A percentile compares a stretch with the other conserved stretches of the same genome.
These are phyloP conservation scores for Neopestalotiopsis clavispora DNA, from an alignment of 2,329 filamentous ascomycete genomes.

Conservation along the genomic window DNA sequence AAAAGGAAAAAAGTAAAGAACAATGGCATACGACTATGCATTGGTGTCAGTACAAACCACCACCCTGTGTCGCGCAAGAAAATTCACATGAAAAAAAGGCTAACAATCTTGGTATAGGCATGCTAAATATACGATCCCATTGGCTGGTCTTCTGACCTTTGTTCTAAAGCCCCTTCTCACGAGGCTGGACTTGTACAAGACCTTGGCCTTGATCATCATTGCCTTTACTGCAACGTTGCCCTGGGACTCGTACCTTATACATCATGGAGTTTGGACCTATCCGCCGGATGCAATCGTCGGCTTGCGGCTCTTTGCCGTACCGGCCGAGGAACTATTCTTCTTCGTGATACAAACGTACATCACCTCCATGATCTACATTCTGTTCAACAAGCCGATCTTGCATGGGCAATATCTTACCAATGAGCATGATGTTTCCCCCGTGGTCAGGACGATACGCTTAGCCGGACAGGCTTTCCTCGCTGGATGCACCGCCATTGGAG, in stretches of 20 bases:
- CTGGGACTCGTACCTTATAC: constrained; percentile 79
- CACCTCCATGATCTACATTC: constrained; percentile 69
- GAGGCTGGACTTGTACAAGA: constrained; percentile 65
- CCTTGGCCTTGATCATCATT: constrained; percentile 63
- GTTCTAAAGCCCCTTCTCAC: constrained; percentile 67
- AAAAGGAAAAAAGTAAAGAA: constrained; percentile 22
- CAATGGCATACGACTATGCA: constrained; percentile 66
- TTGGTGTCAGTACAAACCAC: constrained; percentile 56
- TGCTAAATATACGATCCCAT: constrained; percentile 69
- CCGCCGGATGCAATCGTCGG: constrained; percentile 69
- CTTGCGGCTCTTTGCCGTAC: constrained; percentile 66
- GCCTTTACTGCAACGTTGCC: constrained; percentile 73
- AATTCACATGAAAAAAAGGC: background rate
- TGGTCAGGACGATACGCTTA: constrained; percentile 37
- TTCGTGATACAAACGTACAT: constrained; percentile 79
- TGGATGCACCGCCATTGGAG: constrained; percentile 48
- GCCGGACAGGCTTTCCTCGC: constrained; percentile 56
- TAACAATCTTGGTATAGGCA: constrained; percentile 49
- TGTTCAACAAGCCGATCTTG: constrained; percentile 69
- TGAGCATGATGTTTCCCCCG: constrained; percentile 30
- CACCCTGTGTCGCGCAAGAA: background rate
- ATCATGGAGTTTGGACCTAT: constrained; percentile 72
- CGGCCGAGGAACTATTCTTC: constrained; percentile 76
- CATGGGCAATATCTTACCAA: constrained; percentile 47
- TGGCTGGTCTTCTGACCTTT: constrained; percentile 61